Conservation (phyloP, 495 filamentous ascomycete species). For the Trichodelitschia bisporula region DNA sequence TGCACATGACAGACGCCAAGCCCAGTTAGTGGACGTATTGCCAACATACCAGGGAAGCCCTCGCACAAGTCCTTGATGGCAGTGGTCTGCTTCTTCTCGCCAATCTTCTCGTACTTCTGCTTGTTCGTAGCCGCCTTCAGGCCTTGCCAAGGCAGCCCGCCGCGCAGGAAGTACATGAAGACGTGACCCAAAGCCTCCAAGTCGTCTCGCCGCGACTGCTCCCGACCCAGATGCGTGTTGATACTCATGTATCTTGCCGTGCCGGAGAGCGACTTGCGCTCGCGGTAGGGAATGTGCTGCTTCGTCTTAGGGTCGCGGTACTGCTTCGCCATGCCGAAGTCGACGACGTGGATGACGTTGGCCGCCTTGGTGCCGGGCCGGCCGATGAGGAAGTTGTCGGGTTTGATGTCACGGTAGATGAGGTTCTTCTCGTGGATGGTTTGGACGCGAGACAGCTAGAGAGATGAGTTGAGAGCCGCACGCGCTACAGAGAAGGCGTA, state of each 20-base stretch:
- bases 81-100: slow-evolving; percentile 98
- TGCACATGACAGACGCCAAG: no score
- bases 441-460: slow-evolving; percentile 80
- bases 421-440: slow-evolving; percentile 99
- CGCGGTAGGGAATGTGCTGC: slow-evolving; percentile 95
- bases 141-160: slow-evolving; percentile 93
- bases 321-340: slow-evolving; percentile 99
- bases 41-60: slow-evolving; percentile 64
- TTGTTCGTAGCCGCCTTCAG: slow-evolving; percentile 98
- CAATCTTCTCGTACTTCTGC: slow-evolving; percentile 99
- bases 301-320: slow-evolving; percentile 98
- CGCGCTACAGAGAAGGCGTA: slow-evolving; percentile 16
- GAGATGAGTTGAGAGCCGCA: slow-evolving; percentile 6
- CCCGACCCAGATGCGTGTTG: slow-evolving; percentile 91
- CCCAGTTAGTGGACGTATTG: no score
- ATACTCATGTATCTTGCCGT: slow-evolving; percentile 99
- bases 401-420: slow-evolving; percentile 98
- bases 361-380: slow-evolving; percentile 77
- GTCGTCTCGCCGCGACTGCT: slow-evolving; percentile 92
- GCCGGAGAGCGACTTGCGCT: slow-evolving; percentile 90
- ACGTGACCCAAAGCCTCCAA: slow-evolving; percentile 91
- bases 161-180: slow-evolving; percentile 97
- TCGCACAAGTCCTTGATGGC: slow-evolving; percentile 93
- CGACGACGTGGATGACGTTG: slow-evolving; percentile 96
- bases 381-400: slow-evolving; percentile 97